Conservation (phyloP, 2,329 filamentous ascomycete species). For the Penicillium nordicum region DNA sequence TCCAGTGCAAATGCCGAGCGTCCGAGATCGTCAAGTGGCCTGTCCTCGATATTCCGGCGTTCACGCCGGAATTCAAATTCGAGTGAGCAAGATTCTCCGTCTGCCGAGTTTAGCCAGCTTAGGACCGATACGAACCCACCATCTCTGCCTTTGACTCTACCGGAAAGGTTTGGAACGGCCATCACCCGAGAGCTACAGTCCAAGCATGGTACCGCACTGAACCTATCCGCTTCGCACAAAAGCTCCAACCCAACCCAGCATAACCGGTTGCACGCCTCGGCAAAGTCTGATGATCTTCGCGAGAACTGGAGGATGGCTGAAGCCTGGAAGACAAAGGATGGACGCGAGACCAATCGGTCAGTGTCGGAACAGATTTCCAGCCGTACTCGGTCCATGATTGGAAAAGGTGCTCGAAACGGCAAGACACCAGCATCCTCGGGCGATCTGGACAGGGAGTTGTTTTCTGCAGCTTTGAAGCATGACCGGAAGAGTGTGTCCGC, state of each 20-base stretch:
- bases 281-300: slow-evolving; percentile 19
- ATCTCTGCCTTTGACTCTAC: slow-evolving; percentile 24
- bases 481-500: slow-evolving; percentile 13
- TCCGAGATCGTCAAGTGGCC: slow-evolving; percentile 21
- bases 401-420: not conserved
- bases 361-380: not conserved
- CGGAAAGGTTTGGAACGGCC: slow-evolving; percentile 30
- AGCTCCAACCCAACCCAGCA: slow-evolving; percentile 1
- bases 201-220: slow-evolving; percentile 21
- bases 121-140: slow-evolving; percentile 14
- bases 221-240: slow-evolving; percentile 11
- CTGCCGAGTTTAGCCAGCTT: slow-evolving; percentile 3
- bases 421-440: not conserved
- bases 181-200: slow-evolving; percentile 31
- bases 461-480: slow-evolving; percentile 25
- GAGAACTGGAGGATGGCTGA: slow-evolving; percentile 21
- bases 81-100: slow-evolving; percentile 11
- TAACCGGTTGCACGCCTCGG: slow-evolving; percentile 14
- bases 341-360: not conserved
- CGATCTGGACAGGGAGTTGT: slow-evolving; percentile 26
- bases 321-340: slow-evolving; percentile 16
- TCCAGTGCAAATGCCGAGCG: slow-evolving; percentile 31
- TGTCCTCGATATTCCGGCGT: slow-evolving; percentile 30
- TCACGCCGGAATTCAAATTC: slow-evolving; percentile 27
- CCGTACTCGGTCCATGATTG: not conserved